Percentiles rank a stretch among this genome's conserved stretches.
These are phyloP conservation scores for Geoglossum glabrum DNA, from an alignment of 495 filamentous ascomycete species.

Conservation along the genomic window DNA sequence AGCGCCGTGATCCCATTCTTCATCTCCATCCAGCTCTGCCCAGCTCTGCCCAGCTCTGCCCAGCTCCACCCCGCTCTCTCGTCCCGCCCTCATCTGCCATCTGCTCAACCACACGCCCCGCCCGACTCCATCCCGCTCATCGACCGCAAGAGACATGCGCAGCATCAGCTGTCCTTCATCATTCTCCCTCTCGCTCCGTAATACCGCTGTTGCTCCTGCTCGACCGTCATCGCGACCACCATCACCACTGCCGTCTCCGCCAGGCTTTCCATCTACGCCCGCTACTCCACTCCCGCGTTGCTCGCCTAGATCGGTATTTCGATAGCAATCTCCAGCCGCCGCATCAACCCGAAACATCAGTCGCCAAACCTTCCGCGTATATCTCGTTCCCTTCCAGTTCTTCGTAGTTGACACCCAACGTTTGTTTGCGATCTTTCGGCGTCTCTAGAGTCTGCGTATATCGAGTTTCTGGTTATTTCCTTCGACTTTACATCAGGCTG, in stretches of 20 bases:
- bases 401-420: not conserved
- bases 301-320: not conserved
- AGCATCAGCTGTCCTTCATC: not conserved
- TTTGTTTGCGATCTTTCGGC: not conserved
- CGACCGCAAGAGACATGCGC: not conserved
- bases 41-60: too few species aligned
- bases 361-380: not conserved
- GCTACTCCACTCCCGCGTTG: not conserved
- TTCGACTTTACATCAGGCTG: constrained; percentile 1
- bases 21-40: too few species aligned
- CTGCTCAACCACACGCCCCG: too few species aligned
- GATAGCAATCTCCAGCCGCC: not conserved
- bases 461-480: not conserved
- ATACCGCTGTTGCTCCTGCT: not conserved
- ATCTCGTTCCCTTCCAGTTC: not conserved
- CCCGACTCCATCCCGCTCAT: not conserved
- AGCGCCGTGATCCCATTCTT: too few species aligned
- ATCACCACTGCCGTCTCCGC: not conserved
- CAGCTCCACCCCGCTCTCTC: too few species aligned
- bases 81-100: not conserved
- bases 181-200: not conserved
- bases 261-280: not conserved
- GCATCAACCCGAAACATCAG: not conserved
- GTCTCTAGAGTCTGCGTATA: not conserved
- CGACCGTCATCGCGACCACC: not conserved